Base-by-base conservation (phyloP, 306 rosid species). In the Trifolium fragiferum region DNA sequence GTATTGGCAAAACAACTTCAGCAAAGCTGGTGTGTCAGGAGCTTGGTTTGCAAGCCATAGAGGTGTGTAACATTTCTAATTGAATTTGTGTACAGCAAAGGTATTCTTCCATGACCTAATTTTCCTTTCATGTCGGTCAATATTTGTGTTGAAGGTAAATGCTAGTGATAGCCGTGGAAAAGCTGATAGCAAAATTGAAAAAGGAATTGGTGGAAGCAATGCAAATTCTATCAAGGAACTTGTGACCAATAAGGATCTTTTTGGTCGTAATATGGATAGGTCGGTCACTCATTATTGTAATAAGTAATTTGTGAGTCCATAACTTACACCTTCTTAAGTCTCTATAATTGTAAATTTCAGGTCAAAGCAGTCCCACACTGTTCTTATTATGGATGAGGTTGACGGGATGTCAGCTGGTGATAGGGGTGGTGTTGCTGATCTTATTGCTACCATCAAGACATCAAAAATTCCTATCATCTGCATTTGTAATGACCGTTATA, bases 401-500 rank as follows among this genome's bases (percentile, higher is more conserved):
- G 97, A 94, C 83, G 99, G 99, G 83, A 92, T 94, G 99, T 94
- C 99, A 74, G 99, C 99, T 80, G 99, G 99, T 80, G 99, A 94
- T 83, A 83, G 99, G 83, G 98, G 99, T 75, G 99, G 99, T 69
- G 70, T 94, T 78, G 92, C 99, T 81, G 97, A 92, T 85, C 96
- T 94, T 68, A 91, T 94, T 85, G 89, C 92, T 21, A 90, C 90
- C 85, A 94, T 94, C 82, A 94, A 94, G 82, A 92, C 76, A 50
- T 92, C 97, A 32, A 92, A 92, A 84, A 88, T 94, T 84, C 99
- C 99, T 51, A 87, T 94, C 57, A 94, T 94, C 79, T 94, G 97
- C 89, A 94, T 94, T 75, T 94, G 99, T 66, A 94, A 94, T 84
- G 97, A 94, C 80, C 95, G 96, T 38, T 94, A 94, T 85, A 94